Conservation (phyloP, 768 basidiomycete species). For the Hericium erinaceus region DNA sequence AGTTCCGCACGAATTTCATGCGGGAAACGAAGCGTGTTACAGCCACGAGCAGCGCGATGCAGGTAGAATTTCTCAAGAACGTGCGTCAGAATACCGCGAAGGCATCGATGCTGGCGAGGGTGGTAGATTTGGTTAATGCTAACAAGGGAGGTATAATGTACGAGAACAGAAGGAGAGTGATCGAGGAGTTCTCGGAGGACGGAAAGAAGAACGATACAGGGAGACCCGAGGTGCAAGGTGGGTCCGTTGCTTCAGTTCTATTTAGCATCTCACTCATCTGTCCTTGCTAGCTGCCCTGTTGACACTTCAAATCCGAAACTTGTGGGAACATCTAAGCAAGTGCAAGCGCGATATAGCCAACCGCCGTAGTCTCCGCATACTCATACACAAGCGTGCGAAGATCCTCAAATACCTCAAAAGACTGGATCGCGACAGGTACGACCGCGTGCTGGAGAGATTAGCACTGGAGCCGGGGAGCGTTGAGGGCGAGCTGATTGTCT, state of each 20-base stretch:
- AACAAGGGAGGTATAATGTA: conserved; percentile 79
- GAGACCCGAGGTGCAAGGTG: conserved; percentile 86
- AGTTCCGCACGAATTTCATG: conserved; percentile 1
- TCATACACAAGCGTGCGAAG: conserved; percentile 79
- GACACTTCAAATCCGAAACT: conserved; percentile 76
- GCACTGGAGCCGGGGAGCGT: conserved; percentile 74
- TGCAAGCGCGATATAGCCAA: conserved; percentile 73
- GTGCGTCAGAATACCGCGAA: conserved; percentile 23
- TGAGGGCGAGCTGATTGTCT: conserved; percentile 84
- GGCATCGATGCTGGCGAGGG: conserved; percentile 48
- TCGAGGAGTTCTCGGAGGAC: conserved; percentile 67
- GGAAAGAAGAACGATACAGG: conserved; percentile 69
- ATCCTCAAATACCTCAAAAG: conserved; percentile 72
- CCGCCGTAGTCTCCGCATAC: conserved; percentile 60
- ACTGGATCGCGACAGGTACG: conserved; percentile 60
- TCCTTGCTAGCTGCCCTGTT: conserved; percentile 62
- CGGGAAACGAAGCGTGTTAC: conserved; percentile 7
- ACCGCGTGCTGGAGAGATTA: conserved; percentile 57
- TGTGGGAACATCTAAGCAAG: conserved; percentile 63
- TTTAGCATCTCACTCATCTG: background rate
- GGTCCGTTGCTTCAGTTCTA: conserved; percentile 14
- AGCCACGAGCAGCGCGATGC: conserved; percentile 20
- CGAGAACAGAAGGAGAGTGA: conserved; percentile 76
- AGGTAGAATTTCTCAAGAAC: background rate
- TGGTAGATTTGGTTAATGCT: conserved; percentile 82